These are phyloP conservation scores for Marasmius fiardii DNA, from an alignment of 1,284 basidiomycete genomes.

Conservation along the genomic window DNA sequence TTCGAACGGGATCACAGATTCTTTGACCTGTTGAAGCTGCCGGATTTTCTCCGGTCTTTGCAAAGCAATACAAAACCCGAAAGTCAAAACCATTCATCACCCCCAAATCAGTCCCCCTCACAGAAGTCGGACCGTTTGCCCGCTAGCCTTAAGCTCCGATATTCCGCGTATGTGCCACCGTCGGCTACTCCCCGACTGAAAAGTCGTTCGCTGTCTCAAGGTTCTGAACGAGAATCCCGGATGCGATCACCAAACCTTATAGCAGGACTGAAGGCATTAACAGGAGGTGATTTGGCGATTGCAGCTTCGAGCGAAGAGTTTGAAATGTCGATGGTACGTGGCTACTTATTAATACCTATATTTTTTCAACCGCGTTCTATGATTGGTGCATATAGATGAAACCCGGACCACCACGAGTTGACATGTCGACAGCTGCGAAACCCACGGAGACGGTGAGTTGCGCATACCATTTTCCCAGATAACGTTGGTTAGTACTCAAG, in stretches of 20 bases:
- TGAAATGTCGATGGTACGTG: constrained; percentile 15
- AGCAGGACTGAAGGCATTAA: neutral
- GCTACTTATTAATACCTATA: constrained; percentile 12
- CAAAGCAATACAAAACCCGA: constrained; percentile 22
- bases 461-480: neutral
- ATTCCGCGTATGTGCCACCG: constrained; percentile 67
- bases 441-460: constrained; percentile 5
- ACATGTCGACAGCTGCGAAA: neutral
- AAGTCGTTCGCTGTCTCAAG: constrained; percentile 16
- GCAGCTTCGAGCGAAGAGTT: constrained; percentile 40
- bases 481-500: no score
- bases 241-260: neutral
- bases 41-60: constrained; percentile 60
- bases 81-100: constrained; percentile 2
- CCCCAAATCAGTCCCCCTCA: constrained; percentile 19
- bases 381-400: neutral
- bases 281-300: constrained; percentile 49
- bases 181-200: constrained; percentile 43
- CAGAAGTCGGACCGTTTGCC: constrained; percentile 29
- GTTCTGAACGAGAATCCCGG: constrained; percentile 21
- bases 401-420: constrained; percentile 6
- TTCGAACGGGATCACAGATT: neutral
- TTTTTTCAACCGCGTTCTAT: neutral
- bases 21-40: constrained; percentile 44
- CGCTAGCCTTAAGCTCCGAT: constrained; percentile 55